Evolutionary conservation across 2,329 filamentous ascomycete species (phyloP).

Genomic region (Neoscytalidium dimidiatum): DNA sequence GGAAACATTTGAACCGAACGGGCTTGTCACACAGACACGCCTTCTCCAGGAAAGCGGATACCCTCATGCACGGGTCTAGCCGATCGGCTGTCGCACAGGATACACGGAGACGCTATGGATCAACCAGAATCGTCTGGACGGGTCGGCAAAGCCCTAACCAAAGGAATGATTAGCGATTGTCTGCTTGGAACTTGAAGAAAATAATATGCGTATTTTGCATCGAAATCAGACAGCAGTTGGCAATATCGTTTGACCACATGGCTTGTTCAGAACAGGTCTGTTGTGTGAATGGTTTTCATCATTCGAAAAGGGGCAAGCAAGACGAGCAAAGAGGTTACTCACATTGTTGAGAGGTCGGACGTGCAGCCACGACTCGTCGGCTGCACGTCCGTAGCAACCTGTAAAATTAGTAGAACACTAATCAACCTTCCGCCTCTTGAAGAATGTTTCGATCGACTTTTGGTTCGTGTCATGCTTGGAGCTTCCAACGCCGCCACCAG

Average conservation of each 20-base stretch:
- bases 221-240: constrained; percentile 78
- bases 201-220: background rate
- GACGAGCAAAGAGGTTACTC: constrained; percentile 18
- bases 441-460: constrained; percentile 75
- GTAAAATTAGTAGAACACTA: constrained; percentile 24
- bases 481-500: constrained; percentile 79
- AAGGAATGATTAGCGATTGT: background rate
- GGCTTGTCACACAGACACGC: background rate
- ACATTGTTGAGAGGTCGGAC: constrained; percentile 27
- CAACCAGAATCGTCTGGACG: background rate
- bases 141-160: background rate
- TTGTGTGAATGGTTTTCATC: constrained; percentile 65
- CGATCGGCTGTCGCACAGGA: no score
- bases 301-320: constrained; percentile 36
- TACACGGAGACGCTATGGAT: background rate
- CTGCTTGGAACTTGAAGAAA: background rate
- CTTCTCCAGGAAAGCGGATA: background rate
- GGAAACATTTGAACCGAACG: background rate
- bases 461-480: constrained; percentile 74
- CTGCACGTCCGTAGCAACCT: background rate
- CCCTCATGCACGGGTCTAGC: background rate
- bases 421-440: constrained; percentile 59
- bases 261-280: constrained; percentile 80
- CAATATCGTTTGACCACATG: constrained; percentile 70
- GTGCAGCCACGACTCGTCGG: background rate